Percentiles rank a stretch among this genome's conserved stretches.
These are phyloP conservation scores for Tetracladium setigerum DNA, from an alignment of 495 filamentous ascomycete species.

Conservation along the genomic window DNA sequence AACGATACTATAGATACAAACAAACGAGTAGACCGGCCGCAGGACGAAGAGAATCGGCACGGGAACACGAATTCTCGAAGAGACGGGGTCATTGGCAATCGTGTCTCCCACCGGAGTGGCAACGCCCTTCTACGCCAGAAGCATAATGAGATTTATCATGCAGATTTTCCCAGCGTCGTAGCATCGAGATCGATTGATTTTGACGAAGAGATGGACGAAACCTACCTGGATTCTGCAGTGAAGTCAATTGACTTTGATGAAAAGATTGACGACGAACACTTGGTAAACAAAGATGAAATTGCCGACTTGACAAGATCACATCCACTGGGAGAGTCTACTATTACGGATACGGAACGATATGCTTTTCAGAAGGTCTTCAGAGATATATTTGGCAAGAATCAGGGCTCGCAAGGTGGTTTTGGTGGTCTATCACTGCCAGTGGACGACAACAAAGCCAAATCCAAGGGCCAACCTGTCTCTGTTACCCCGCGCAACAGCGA, in stretches of 20 bases:
- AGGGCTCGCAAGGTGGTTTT: not conserved
- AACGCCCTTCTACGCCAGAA: no score
- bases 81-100: no score
- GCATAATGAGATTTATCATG: no score
- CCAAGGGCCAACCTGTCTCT: constrained; percentile 5
- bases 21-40: no score
- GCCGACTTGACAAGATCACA: constrained; percentile 2
- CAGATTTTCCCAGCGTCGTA: no score
- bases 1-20: no score
- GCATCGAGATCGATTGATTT: no score
- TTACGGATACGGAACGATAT: constrained; percentile 45
- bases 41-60: no score
- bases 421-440: not conserved
- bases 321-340: constrained; percentile 31
- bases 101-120: no score
- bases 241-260: constrained; percentile 7
- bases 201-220: no score
- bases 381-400: constrained; percentile 34
- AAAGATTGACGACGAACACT: not conserved
- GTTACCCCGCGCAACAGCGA: not conserved
- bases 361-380: constrained; percentile 53
- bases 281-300: constrained; percentile 8
- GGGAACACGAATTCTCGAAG: no score
- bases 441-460: not conserved
- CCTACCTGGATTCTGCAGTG: no score